These are phyloP conservation scores for Eucalyptus coolabah DNA, from an alignment of 345 rosid species.

Conservation along the genomic window DNA sequence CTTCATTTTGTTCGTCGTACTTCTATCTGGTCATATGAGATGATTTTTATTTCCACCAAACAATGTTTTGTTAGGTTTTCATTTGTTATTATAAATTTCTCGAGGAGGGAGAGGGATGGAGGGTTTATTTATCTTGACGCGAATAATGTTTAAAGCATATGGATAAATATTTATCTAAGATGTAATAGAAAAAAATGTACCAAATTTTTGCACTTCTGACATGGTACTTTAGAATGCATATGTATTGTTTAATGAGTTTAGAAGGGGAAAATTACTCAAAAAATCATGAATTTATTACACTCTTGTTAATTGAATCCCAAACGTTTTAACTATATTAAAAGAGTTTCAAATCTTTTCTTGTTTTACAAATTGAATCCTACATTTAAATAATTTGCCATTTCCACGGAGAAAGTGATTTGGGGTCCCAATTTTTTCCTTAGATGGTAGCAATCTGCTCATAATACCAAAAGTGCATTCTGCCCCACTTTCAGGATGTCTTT, in stretches of 20 bases:
- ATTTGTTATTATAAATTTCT: not conserved
- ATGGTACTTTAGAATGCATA: no score
- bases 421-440: not conserved
- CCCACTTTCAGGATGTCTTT: not conserved
- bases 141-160: accelerated
- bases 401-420: not conserved
- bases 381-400: not conserved
- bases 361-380: not conserved
- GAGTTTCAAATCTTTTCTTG: no score
- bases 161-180: no score
- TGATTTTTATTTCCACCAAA: not conserved
- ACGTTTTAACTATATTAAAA: no score
- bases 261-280: no score
- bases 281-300: no score
- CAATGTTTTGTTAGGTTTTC: not conserved
- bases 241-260: no score
- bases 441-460: not conserved
- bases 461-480: not conserved
- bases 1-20: not conserved
- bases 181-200: no score
- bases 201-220: no score
- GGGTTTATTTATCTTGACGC: not conserved
- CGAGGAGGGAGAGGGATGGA: no score
- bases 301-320: no score
- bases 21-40: not conserved